Evolutionary conservation across 2,329 filamentous ascomycete genomes (phyloP), one percentile per base, ranked within the genome.

Genomic region (Nectriaceae sp.): DNA sequence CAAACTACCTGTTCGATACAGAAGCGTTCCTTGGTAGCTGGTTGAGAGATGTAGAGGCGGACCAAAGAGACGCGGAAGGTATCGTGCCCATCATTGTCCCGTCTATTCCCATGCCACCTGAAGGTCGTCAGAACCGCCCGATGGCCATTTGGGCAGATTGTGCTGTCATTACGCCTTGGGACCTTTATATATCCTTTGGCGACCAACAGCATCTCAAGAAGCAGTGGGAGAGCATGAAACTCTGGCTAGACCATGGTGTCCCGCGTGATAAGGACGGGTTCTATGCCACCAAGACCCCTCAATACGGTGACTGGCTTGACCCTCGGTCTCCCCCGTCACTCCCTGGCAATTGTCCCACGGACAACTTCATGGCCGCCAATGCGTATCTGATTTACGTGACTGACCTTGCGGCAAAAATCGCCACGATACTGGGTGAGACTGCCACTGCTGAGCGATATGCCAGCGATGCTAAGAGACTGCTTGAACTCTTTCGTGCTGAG

Each of bases 1-100:
- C 77, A 0, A 77, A 72, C 33, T 83, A 76, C 53, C 64, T 85
- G 1, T 84, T 78, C 59, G 69, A 80, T 48, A 75, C 74, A 3
- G 50, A 49, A 65, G 19, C 68, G 60, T 43, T 85, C 77, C 80
- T 66, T 77, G 19, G 65, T 70, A 43, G 59, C 21, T 61, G 59
- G 59, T 42, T 60, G 1, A 55, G 52, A 3, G 59, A 60, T 4
- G 50, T 61, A 2, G 52, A 47, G 26, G 48, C 40, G 1, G 60
- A 63, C 2, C 60, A 63, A 31, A 8, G 15, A 15, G 15, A 15
- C 26, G 15, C 8, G 8, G 15, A 31, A 8, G 8, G 10, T 8
- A 31, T 31, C 26, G 26, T 31, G 10, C 26, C 26, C 8, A 31
- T 31, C 15, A 15, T 31, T 15, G 15, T 31, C 15, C 26, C 26